Evolutionary conservation across 1,139 yeast species (phyloP).

Genomic region (Yamadazyma spencermartinsiae): DNA sequence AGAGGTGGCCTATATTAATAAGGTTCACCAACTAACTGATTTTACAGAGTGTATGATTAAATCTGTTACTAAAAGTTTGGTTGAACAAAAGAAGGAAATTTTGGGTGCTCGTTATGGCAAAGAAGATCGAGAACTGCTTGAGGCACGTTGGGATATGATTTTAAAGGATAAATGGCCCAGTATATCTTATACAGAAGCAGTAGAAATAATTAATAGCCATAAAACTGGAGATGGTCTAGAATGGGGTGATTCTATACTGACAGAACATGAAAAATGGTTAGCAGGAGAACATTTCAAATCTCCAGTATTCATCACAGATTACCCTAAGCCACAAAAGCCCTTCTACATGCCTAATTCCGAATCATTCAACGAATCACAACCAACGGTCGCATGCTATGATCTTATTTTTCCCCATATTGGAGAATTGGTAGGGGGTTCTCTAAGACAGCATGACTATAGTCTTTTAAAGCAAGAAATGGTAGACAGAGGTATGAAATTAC

Average conservation of each 20-base stretch:
- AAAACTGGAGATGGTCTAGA: slow-evolving; percentile 25
- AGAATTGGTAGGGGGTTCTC: slow-evolving; percentile 94
- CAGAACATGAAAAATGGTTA: slow-evolving; percentile 91
- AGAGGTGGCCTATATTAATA: slow-evolving; percentile 69
- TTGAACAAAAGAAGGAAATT: slow-evolving; percentile 39
- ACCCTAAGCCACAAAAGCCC: slow-evolving; percentile 78
- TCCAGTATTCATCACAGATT: slow-evolving; percentile 90
- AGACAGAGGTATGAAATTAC: slow-evolving; percentile 51
- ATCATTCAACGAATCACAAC: slow-evolving; percentile 27
- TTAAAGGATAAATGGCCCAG: slow-evolving; percentile 57
- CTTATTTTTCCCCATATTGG: slow-evolving; percentile 87
- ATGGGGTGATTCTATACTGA: slow-evolving; percentile 76
- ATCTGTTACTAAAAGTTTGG: slow-evolving; percentile 43
- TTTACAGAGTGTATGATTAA: slow-evolving; percentile 74
- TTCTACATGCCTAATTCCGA: slow-evolving; percentile 76
- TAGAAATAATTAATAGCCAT: slow-evolving; percentile 40
- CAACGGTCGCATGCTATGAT: slow-evolving; percentile 90
- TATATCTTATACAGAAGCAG: slow-evolving; percentile 75
- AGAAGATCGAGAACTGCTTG: slow-evolving; percentile 28
- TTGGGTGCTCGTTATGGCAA: slow-evolving; percentile 37
- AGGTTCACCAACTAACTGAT: slow-evolving; percentile 58
- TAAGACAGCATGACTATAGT: slow-evolving; percentile 73
- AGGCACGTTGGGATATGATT: slow-evolving; percentile 35
- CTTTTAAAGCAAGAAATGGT: slow-evolving; percentile 51
- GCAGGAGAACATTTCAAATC: slow-evolving; percentile 66